Base-by-base conservation (phyloP, 2,329 filamentous ascomycete genomes). In the Arthroderma uncinatum region DNA sequence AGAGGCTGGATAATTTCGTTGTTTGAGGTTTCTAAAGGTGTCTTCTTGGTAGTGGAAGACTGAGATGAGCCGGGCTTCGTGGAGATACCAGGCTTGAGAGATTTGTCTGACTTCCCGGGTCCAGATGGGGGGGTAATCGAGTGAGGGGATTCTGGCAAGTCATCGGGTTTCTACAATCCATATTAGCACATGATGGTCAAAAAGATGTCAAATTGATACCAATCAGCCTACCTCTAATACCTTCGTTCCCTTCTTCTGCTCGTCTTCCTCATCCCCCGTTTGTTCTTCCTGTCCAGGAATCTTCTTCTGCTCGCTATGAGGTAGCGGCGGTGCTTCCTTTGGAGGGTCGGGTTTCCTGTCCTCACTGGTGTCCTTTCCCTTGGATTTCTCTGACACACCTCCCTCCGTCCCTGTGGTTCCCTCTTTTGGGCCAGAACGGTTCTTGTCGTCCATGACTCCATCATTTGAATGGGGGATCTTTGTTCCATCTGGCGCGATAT, bases 361-460 rank as follows among this genome's bases (percentile, higher is more conserved):
- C 79, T 81, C 62, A 79, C 84, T 2, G 79, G 84, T 79, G 66
- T 86, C 85, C 60, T 82, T 80, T 53, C 83, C 84, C 74, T 89
- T 93, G 64, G 84, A 83, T 72, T 94, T 95, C 68, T 91, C 87
- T 25, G 86, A 89, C 42, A 97, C 88, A 55, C 92, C 91, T 10
- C 90, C 91, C 67, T 91, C 87, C 1, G 88, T 95, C 39, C 92
- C 92, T 2, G 86, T 88, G 1, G 89, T 94, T 50, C 91, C 92
- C 69, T 90, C 81, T 68, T 90, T 91, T 3, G 91, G 89, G 40
- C 82, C 79, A 37, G 80, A 74, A 62, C 89, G 79, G 68, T 87
- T 81, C 61, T 86, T 87, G 70, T 96, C 91, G 67, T 95, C 87
- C 92, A 96, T 96, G 58, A 96, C 89, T 40, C 91, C 89, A 68